phyloP scores from a whole-genome alignment of 257 asterid genomes.

The Penstemon davidsonii region DNA sequence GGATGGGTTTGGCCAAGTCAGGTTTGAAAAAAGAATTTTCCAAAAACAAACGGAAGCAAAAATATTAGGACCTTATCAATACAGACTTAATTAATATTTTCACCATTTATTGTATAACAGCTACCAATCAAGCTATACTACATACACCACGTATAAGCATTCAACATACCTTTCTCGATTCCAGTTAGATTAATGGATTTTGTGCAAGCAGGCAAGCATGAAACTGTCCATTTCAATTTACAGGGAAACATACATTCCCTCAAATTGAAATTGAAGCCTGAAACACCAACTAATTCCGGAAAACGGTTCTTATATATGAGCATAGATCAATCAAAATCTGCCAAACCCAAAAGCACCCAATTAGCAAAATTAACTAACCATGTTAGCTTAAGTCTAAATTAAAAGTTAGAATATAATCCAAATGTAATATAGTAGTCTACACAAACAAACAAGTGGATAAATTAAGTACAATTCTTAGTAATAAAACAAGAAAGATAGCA shows the following conservation, averaged over 20 bases:
- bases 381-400: conserved; percentile 5
- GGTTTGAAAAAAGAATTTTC: too few relatives aligned
- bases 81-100: not conserved
- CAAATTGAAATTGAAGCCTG: conserved; percentile 32
- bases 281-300: conserved; percentile 34
- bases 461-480: too few relatives aligned
- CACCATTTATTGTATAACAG: not conserved
- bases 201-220: conserved; percentile 27
- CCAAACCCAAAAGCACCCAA: conserved; percentile 26
- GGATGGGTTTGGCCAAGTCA: too few relatives aligned
- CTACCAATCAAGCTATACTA: too few relatives aligned
- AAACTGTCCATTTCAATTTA: conserved; percentile 32
- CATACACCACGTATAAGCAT: conserved; percentile 9
- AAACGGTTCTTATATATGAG: conserved; percentile 36
- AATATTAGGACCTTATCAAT: not conserved
- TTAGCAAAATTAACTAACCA: conserved; percentile 7
- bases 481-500: too few relatives aligned
- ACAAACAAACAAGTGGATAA: too few relatives aligned
- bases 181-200: conserved; percentile 33
- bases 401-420: not conserved
- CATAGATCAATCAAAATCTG: conserved; percentile 48
- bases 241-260: conserved; percentile 32
- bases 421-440: too few relatives aligned
- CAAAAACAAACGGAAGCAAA: too few relatives aligned
- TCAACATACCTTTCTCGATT: conserved; percentile 36